Base-by-base conservation (phyloP, 2,329 filamentous ascomycete genomes). In the Sclerotinia subarctica region DNA sequence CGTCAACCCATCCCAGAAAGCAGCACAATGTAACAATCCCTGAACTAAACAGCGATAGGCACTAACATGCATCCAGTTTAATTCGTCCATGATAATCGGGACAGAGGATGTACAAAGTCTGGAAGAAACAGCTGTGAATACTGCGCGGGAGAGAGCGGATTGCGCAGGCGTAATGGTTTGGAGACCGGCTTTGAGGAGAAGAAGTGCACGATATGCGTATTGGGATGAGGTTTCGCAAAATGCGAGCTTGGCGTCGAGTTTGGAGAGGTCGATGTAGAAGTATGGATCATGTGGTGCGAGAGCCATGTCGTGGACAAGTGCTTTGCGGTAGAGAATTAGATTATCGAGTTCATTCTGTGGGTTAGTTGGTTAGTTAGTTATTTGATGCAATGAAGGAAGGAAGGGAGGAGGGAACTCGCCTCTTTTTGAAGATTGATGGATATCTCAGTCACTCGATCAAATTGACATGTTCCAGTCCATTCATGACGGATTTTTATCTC, bases 1-100 rank as follows among this genome's bases (percentile, higher is more conserved):
- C 5, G 52, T 29, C 1, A 73, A 44, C 0, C 74, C 74, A 38
- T 76, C 75, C 72, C 72, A 74, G 49, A 70, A 74, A 5, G 72
- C 68, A 5, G 44, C 71, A 63, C 71, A 74, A 17, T 66, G 68
- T 10, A 71, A 10, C 0, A 76, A 38, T 0, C 67, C 69, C 3
- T 64, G n/a, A 0, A 75, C 56, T 13, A 77, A 67, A 13, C 59
- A 59, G 6, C 58, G 67, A 38, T 72, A 73, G 2, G 72, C 67
- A 24, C 67, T 32, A 10, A 64, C 13, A 8, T 68, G 67, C 3
- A 72, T 51, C 7, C 47, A 11, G 6, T 68, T n/a, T 2, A 75
- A 56, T 6, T 73, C 72, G 11, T 74, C 68, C 2, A 71, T 47
- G 5, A 74, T 69, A 5, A 72, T 49, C 1, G 24, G 7, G 2